Percentiles rank a stretch among this genome's conserved stretches.
Evolutionary conservation across 1,139 yeast species (phyloP).

Genomic region (Yamadazyma atlantica): DNA sequence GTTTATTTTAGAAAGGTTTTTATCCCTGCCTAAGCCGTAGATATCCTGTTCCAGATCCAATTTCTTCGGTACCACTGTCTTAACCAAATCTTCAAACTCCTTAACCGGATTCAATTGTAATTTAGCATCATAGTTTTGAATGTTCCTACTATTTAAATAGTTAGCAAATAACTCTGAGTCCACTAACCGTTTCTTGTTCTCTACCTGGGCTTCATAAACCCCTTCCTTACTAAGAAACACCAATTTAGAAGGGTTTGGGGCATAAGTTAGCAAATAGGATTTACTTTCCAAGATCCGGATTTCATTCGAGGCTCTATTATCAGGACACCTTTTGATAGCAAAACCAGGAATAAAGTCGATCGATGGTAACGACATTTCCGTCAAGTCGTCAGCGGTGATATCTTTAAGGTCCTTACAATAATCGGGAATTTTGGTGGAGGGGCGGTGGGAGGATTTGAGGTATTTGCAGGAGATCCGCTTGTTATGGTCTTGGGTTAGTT

Average conservation of each 20-base stretch:
- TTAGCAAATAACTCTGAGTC: constrained; percentile 25
- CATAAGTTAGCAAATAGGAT: constrained; percentile 41
- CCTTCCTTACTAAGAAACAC: constrained; percentile 41
- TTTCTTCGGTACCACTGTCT: constrained; percentile 17
- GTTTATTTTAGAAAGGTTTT: constrained; percentile 19
- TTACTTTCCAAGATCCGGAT: constrained; percentile 36
- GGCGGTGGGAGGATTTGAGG: constrained; percentile 23
- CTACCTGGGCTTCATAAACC: constrained; percentile 30
- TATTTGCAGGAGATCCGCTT: constrained; percentile 18
- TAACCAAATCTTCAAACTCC: constrained; percentile 18
- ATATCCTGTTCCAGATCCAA: constrained; percentile 20
- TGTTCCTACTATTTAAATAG: constrained; percentile 19
- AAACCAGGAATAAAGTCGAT: constrained; percentile 26
- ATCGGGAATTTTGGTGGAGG: constrained; percentile 18
- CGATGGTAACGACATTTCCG: constrained; percentile 21
- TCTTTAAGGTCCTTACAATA: constrained; percentile 26
- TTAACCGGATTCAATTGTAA: constrained; percentile 21
- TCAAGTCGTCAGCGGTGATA: constrained; percentile 25
- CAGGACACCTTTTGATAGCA: constrained; percentile 23
- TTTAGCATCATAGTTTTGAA: constrained; percentile 16
- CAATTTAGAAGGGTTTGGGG: constrained; percentile 43
- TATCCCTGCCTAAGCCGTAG: constrained; percentile 20
- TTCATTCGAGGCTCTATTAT: constrained; percentile 25
- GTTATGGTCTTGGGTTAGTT: constrained; percentile 16
- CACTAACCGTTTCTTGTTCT: constrained; percentile 17